These are phyloP conservation scores for Amanita pseudoporphyria DNA, from an alignment of 768 basidiomycete species.

Conservation along the genomic window DNA sequence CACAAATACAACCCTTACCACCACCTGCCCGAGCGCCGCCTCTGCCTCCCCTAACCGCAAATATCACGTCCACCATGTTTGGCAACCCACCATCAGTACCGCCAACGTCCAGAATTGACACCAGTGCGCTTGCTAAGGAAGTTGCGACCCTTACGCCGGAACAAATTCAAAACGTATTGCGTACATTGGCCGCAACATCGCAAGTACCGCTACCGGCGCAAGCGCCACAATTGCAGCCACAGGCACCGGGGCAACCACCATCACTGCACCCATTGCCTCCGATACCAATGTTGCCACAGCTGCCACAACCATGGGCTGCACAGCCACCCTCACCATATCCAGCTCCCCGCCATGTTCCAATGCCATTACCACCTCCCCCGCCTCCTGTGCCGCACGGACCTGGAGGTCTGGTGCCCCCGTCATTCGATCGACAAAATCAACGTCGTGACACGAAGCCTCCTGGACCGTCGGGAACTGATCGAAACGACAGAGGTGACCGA, in stretches of 20 bases:
- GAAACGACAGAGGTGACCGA: conserved; percentile 23
- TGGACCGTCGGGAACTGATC: conserved; percentile 20
- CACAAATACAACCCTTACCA: conserved; percentile 19
- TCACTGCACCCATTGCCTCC: conserved; percentile 15
- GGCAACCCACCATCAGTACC: conserved; percentile 9
- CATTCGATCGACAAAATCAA: conserved; percentile 14
- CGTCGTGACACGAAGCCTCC: conserved; percentile 15
- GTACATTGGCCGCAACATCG: conserved; percentile 36
- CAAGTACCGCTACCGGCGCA: conserved; percentile 18
- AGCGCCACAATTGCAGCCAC: conserved; percentile 5
- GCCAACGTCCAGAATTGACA: conserved; percentile 12
- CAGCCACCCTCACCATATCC: conserved; percentile 17
- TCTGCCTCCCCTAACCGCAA: conserved; percentile 13
- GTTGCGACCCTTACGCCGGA: conserved; percentile 69
- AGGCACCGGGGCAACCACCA: conserved; percentile 14
- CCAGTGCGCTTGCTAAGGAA: conserved; percentile 52
- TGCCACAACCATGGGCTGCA: conserved; percentile 1
- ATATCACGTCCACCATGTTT: conserved; percentile 11
- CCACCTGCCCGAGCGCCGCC: conserved; percentile 14
- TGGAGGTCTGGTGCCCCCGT: conserved; percentile 10
- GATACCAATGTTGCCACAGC: conserved; percentile 3
- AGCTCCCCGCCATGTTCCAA: conserved; percentile 13
- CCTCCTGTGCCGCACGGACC: conserved; percentile 8
- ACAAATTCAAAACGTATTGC: conserved; percentile 62
- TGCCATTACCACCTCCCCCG: conserved; percentile 16